These are phyloP conservation scores for Candida bentonensis DNA, from an alignment of 805 yeast genomes.

Conservation along the genomic window DNA sequence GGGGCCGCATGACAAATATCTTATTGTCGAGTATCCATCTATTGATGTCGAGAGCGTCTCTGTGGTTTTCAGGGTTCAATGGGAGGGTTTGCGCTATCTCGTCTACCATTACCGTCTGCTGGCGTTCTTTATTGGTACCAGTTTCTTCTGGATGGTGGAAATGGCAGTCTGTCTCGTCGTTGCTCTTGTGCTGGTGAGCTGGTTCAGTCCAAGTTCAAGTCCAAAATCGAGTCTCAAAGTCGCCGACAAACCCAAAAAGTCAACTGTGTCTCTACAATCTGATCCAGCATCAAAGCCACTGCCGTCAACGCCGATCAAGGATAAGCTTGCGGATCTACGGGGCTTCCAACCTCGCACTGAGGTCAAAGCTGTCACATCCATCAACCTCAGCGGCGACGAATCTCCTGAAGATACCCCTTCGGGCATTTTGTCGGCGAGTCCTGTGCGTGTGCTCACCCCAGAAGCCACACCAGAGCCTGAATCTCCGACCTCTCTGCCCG, in stretches of 20 bases:
- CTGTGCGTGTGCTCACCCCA: neutral
- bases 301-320: too few species aligned
- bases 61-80: conserved; percentile 15
- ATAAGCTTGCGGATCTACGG: too few species aligned
- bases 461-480: conserved; percentile 1
- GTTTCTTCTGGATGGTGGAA: conserved; percentile 17
- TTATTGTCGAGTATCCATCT: conserved; percentile 14
- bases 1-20: conserved; percentile 8
- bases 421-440: too few species aligned
- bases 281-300: too few species aligned
- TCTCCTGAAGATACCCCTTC: too few species aligned
- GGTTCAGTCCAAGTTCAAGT: neutral
- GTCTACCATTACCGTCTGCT: conserved; percentile 16
- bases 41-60: conserved; percentile 15
- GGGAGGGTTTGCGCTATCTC: conserved; percentile 20
- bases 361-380: too few species aligned
- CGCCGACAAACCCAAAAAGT: too few species aligned
- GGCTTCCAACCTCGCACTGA: too few species aligned
- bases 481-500: neutral
- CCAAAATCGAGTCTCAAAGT: too few species aligned
- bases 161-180: conserved; percentile 7
- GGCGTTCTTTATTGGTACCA: conserved; percentile 14
- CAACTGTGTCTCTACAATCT: too few species aligned
- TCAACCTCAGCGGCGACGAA: too few species aligned
- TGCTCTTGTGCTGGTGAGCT: conserved; percentile 3